Conservation (phyloP, 2,329 filamentous ascomycete species). For the Paraconiothyrium sp. region DNA sequence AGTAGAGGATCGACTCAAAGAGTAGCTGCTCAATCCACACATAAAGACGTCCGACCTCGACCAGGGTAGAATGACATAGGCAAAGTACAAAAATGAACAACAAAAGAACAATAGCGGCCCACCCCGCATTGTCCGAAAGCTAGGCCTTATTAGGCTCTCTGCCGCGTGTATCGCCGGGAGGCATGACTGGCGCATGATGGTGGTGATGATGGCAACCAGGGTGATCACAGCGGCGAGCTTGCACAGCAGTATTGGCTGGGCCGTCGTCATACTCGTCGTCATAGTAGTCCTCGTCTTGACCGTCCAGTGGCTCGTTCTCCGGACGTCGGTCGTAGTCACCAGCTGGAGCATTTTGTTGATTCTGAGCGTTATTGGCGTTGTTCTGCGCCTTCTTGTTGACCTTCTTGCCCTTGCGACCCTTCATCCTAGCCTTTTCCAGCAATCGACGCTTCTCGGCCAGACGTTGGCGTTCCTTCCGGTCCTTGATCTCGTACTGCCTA, state of each 20-base stretch:
- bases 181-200: constrained; percentile 34
- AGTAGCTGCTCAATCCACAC: background rate
- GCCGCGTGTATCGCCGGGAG: constrained; percentile 38
- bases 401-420: constrained; percentile 90
- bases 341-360: constrained; percentile 42
- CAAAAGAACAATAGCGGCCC: constrained; percentile 50
- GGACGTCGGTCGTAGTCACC: constrained; percentile 43
- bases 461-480: constrained; percentile 82
- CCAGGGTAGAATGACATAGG: constrained; percentile 39
- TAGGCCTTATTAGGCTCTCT: constrained; percentile 43
- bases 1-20: background rate
- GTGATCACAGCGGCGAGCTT: constrained; percentile 39
- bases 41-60: constrained; percentile 21
- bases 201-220: constrained; percentile 42
- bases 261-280: constrained; percentile 49
- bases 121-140: constrained; percentile 50
- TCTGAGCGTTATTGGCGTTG: constrained; percentile 43
- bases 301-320: constrained; percentile 44
- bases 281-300: constrained; percentile 48
- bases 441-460: constrained; percentile 86
- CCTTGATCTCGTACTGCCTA: constrained; percentile 92
- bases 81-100: constrained; percentile 41
- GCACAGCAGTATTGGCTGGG: constrained; percentile 25
- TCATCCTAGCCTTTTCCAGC: constrained; percentile 93
- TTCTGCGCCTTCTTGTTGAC: constrained; percentile 67